Conservation (phyloP, 257 asterid genomes). For the Osmanthus fragrans region DNA sequence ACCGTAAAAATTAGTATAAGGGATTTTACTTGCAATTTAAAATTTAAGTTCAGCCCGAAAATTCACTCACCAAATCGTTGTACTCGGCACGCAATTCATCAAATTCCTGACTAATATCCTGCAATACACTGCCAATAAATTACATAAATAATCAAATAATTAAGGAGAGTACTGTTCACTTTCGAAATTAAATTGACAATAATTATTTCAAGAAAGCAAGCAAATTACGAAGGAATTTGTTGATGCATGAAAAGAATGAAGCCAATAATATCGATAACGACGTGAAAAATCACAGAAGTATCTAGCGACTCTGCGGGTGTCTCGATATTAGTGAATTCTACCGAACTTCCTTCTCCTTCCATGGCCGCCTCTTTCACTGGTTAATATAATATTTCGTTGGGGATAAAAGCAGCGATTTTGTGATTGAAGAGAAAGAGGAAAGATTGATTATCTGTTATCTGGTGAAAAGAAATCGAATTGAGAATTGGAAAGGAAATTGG, state of each 20-base stretch:
- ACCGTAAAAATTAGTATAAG: neutral
- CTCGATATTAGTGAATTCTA: constrained; percentile 47
- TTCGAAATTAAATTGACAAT: neutral
- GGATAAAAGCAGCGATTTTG: neutral
- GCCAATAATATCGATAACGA: constrained; percentile 65
- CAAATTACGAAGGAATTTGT: constrained; percentile 85
- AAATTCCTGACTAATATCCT: constrained; percentile 76
- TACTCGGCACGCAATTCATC: constrained; percentile 61
- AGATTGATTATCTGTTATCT: neutral
- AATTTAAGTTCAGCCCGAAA: neutral
- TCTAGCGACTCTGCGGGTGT: constrained; percentile 51
- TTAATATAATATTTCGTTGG: neutral
- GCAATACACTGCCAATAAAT: constrained; percentile 52
- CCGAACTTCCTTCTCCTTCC: constrained; percentile 63
- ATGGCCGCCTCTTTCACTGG: constrained; percentile 22
- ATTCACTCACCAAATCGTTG: constrained; percentile 57
- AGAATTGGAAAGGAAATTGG: neutral
- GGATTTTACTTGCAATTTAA: neutral
- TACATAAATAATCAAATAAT: constrained; percentile 15
- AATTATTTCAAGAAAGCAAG: neutral
- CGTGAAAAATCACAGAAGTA: constrained; percentile 66
- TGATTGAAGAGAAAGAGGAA: neutral
- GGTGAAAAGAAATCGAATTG: neutral
- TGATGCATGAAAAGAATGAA: constrained; percentile 92
- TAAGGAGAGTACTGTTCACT: neutral